These are phyloP conservation scores for Rhodotorula diobovata DNA, from an alignment of 768 basidiomycete genomes.

Conservation along the genomic window DNA sequence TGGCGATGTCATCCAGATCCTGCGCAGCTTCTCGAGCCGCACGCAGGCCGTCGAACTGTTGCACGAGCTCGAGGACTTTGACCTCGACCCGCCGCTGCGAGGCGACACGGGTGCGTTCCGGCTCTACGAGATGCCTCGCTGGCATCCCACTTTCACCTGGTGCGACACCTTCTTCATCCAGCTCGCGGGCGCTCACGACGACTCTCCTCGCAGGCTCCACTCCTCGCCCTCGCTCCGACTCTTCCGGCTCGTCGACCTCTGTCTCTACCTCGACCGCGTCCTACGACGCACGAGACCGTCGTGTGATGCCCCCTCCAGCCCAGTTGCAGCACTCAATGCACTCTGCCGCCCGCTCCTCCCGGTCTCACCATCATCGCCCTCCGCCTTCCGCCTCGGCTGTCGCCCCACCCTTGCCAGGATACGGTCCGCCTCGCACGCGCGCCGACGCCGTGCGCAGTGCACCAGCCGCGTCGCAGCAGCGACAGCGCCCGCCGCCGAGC, in stretches of 20 bases:
- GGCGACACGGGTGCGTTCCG: not conserved
- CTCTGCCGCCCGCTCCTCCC: not conserved
- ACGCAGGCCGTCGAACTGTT: conserved; percentile 32
- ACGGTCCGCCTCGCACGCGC: conserved; percentile 28
- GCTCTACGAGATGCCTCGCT: not conserved
- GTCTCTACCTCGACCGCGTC: conserved; percentile 6
- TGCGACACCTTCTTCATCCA: no score
- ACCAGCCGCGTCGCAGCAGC: not conserved
- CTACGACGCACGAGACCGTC: not conserved
- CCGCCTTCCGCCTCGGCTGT: not conserved
- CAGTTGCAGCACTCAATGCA: not conserved
- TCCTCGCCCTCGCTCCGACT: not conserved
- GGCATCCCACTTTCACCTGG: not conserved
- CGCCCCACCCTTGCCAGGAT: conserved; percentile 30
- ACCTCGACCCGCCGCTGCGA: not conserved
- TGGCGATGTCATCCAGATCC: conserved; percentile 10
- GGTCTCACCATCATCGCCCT: not conserved
- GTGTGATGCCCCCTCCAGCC: conserved; percentile 2
- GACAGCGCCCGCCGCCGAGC: not conserved
- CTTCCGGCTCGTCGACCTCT: not conserved
- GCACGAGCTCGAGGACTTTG: conserved; percentile 28
- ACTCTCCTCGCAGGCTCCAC: not conserved
- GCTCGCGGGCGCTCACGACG: no score
- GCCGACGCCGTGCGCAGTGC: conserved; percentile 3
- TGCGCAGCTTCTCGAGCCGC: conserved; percentile 26